Percentiles rank a stretch among this genome's conserved stretches.
phyloP scores from a whole-genome alignment of 768 basidiomycete genomes.

The Calocera viscosa region DNA sequence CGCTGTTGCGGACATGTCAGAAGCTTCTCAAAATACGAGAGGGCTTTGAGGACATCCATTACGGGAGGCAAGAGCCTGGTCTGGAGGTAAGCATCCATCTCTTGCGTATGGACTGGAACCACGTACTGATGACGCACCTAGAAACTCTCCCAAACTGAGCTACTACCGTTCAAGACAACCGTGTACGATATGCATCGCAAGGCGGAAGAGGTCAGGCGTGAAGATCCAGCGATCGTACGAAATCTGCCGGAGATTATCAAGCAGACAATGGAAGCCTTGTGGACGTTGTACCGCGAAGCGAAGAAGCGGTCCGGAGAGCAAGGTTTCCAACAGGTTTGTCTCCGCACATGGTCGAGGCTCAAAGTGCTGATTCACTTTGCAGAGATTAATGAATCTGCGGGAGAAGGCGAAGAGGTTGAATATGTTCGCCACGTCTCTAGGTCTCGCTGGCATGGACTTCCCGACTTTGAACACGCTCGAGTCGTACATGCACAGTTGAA shows the following conservation, averaged over 20 bases:
- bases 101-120: neutral
- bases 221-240: slow-evolving; percentile 69
- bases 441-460: slow-evolving; percentile 10
- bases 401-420: slow-evolving; percentile 77
- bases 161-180: slow-evolving; percentile 79
- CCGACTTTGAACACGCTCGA: neutral
- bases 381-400: slow-evolving; percentile 56
- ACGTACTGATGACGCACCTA: slow-evolving; percentile 25
- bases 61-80: slow-evolving; percentile 59
- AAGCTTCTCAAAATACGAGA: slow-evolving; percentile 68
- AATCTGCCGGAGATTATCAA: slow-evolving; percentile 82
- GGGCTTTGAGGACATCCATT: slow-evolving; percentile 62
- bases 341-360: slow-evolving; percentile 18
- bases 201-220: slow-evolving; percentile 82
- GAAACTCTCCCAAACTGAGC: slow-evolving; percentile 76
- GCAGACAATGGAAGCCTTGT: slow-evolving; percentile 84
- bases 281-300: slow-evolving; percentile 61
- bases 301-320: slow-evolving; percentile 62
- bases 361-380: slow-evolving; percentile 13
- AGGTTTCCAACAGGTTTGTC: slow-evolving; percentile 55
- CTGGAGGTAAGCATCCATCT: slow-evolving; percentile 51
- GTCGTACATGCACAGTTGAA: slow-evolving; percentile 1
- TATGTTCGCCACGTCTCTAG: slow-evolving; percentile 48
- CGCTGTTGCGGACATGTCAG: slow-evolving; percentile 41
- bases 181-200: slow-evolving; percentile 70